Evolutionary conservation across 2,329 filamentous ascomycete species (phyloP), one percentile per base, ranked within the genome.

Genomic region (Botrytis sinoallii): DNA sequence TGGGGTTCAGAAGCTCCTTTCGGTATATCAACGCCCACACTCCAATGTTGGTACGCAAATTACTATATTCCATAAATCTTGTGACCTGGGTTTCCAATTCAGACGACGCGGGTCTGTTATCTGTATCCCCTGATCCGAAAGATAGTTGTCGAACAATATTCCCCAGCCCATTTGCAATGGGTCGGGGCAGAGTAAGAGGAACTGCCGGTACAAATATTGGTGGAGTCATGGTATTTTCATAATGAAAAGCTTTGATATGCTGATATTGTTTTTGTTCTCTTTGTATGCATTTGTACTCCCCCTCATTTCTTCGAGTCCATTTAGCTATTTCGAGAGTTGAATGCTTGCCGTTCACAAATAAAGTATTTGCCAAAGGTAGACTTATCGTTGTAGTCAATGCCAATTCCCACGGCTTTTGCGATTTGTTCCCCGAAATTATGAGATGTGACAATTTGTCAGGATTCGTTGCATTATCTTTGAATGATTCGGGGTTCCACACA

Each of bases 21-120:
- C 91, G 89, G 1, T 89, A 85, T 9, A 93, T 85, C 63, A 94
- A 82, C n/a, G 92, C 92, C 93, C 93, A 95, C 1, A 94, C 90
- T 6, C 88, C 86, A 35, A 92, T 85, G 5, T 87, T 84, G 32
- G 85, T 81, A 20, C 73, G 72, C n/a, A 46, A 44, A 29, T 60
- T 76, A 71, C 29, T 75, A 55, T 46, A 74, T 40, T 85, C 83
- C 74, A 91, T 88, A 44, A 91, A 87, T 10, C 83, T 82, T 8
- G 89, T 87, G 3, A 95, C 90, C 7, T 87, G 85, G 29, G 80
- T 81, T 80, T 96, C 93, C 1, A 95, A 84, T 80, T 95, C 93
- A 42, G 87, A 85, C 1, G 92, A 94, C 4, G 93, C 92, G 20
- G 91, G 90, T 48, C 71, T 60, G 4, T 67, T 60, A 0, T 86